These are phyloP conservation scores for Tulasnella sp. DNA, from an alignment of 768 basidiomycete genomes.

Conservation along the genomic window DNA sequence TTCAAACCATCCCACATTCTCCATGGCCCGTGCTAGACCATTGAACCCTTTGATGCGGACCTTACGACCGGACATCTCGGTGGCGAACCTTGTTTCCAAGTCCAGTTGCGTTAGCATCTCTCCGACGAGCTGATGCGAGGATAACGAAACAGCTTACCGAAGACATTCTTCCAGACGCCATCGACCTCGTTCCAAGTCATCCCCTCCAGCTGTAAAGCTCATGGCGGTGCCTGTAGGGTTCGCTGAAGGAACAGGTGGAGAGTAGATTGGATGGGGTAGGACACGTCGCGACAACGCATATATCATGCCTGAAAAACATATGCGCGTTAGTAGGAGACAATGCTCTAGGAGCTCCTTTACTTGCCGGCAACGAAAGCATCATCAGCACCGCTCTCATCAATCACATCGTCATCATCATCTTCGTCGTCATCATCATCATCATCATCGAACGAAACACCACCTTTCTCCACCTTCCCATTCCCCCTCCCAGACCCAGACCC, in stretches of 20 bases:
- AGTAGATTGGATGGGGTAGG: conserved; percentile 70
- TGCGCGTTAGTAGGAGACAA: background rate
- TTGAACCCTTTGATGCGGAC: conserved; percentile 51
- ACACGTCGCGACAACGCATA: conserved; percentile 57
- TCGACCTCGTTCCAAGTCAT: conserved; percentile 29
- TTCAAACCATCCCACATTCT: conserved; percentile 65
- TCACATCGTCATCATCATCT: conserved; percentile 19
- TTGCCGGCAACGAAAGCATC: conserved; percentile 30
- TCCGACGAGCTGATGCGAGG: background rate
- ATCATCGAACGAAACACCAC: conserved; percentile 5
- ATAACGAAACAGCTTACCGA: conserved; percentile 34
- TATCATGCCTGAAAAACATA: conserved; percentile 56
- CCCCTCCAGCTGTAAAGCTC: conserved; percentile 8
- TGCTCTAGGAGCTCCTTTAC: conserved; percentile 52
- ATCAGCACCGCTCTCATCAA: conserved; percentile 45
- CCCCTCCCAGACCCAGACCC: background rate
- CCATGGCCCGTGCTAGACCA: conserved; percentile 65
- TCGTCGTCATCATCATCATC: conserved; percentile 12
- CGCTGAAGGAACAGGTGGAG: conserved; percentile 25
- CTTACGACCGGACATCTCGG: conserved; percentile 69
- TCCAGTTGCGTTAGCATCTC: background rate
- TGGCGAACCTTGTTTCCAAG: conserved; percentile 55
- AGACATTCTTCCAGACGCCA: conserved; percentile 80
- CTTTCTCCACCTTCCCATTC: conserved; percentile 21
- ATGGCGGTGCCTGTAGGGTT: too few relatives aligned